A percentile compares a stretch with the other conserved stretches of the same genome.
These are phyloP conservation scores for Pseudozyma tsukubaensis DNA, from an alignment of 1,284 basidiomycete genomes.

Conservation along the genomic window DNA sequence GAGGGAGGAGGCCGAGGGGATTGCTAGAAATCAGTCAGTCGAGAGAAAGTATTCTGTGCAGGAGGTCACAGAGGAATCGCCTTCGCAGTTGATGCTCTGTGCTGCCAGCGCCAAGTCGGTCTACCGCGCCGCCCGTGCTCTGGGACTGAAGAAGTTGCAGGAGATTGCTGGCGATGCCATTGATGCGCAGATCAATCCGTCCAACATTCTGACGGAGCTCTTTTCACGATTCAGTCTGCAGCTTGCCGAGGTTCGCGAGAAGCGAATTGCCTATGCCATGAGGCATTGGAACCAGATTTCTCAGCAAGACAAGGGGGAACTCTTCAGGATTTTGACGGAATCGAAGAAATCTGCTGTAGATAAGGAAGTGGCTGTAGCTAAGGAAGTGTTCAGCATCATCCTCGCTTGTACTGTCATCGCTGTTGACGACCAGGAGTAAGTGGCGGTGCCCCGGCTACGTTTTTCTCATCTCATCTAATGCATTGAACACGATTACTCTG, in stretches of 20 bases:
- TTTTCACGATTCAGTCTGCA: slow-evolving; percentile 22
- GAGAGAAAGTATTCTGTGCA: too few species aligned
- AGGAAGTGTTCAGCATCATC: too few species aligned
- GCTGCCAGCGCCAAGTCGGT: slow-evolving; percentile 37
- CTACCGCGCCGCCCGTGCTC: slow-evolving; percentile 23
- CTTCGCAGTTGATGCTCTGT: background rate
- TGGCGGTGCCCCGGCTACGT: too few species aligned
- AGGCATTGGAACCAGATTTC: slow-evolving; percentile 35
- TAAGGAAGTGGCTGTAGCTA: background rate
- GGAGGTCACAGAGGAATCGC: too few species aligned
- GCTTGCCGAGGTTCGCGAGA: slow-evolving; percentile 6
- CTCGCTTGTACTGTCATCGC: too few species aligned
- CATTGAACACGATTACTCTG: too few species aligned
- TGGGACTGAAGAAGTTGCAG: slow-evolving; percentile 9
- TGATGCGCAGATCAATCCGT: slow-evolving; percentile 9
- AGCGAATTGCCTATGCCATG: slow-evolving; percentile 19
- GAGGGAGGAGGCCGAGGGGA: too few species aligned
- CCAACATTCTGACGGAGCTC: slow-evolving; percentile 25
- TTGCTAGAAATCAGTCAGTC: too few species aligned
- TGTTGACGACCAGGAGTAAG: too few species aligned
- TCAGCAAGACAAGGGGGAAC: background rate
- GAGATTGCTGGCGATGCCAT: slow-evolving; percentile 16
- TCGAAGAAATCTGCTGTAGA: too few species aligned
- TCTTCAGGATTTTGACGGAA: slow-evolving; percentile 2
- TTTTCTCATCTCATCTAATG: too few species aligned